Conservation (phyloP, 1,139 yeast species). For the Suhomyces atakaporum region DNA sequence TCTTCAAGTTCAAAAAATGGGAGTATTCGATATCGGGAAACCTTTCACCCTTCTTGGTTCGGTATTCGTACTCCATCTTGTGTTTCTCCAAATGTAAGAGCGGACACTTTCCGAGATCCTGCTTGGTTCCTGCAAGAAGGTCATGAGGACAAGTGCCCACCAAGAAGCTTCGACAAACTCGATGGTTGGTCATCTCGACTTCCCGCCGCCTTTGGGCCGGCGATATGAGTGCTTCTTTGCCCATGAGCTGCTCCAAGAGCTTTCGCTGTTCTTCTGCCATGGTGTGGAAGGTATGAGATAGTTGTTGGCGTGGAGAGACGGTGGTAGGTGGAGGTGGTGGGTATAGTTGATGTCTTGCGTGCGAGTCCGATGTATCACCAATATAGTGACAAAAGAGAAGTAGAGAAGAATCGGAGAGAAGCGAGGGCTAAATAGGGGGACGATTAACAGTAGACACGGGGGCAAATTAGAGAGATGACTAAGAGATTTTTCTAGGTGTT, state of each 20-base stretch:
- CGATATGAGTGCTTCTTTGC: slow-evolving; percentile 54
- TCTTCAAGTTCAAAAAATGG: slow-evolving; percentile 55
- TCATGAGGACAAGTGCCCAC: slow-evolving; percentile 93
- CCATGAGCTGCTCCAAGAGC: slow-evolving; percentile 82
- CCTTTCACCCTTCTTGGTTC: slow-evolving; percentile 52
- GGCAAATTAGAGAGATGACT: too few species aligned
- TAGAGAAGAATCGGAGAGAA: too few species aligned
- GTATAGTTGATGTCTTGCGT: too few species aligned
- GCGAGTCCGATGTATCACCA: too few species aligned
- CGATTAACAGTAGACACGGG: too few species aligned
- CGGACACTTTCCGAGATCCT: slow-evolving; percentile 81
- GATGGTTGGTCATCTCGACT: slow-evolving; percentile 60
- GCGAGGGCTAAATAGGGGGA: too few species aligned
- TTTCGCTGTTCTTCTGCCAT: slow-evolving; percentile 75
- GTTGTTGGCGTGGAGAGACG: background rate
- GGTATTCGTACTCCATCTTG: slow-evolving; percentile 68
- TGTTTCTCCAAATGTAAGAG: slow-evolving; percentile 75
- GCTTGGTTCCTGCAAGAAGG: slow-evolving; percentile 78
- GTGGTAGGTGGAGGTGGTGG: background rate
- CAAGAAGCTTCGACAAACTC: slow-evolving; percentile 77
- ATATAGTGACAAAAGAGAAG: too few species aligned
- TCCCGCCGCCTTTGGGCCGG: slow-evolving; percentile 39
- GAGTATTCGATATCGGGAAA: slow-evolving; percentile 75
- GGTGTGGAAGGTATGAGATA: background rate
- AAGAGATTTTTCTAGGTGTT: too few species aligned